Base-by-base conservation (phyloP, 129 eudicot genomes). In the Rutidosis leptorrhynchoides region DNA sequence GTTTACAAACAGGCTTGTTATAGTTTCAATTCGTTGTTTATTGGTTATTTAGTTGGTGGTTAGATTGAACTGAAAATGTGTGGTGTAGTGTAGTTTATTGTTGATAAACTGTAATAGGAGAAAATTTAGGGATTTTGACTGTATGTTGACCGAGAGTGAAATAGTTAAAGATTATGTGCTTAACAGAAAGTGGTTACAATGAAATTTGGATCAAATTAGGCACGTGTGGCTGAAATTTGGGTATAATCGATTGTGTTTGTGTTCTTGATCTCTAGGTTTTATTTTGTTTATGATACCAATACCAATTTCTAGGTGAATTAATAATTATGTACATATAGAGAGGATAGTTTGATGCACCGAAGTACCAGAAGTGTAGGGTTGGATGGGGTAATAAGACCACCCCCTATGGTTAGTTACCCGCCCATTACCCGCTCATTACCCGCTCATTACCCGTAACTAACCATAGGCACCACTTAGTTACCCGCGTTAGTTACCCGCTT, bases 281-380 rank as follows among this genome's bases (percentile, higher is more conserved):
- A 57, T 45, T 29, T 71, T 26, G 65, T 49, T 64, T 40, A 51
- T 69, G n/a, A n/a, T n/a, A n/a, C n/a, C n/a, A 23, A 20, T 63
- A 71, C 61, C 49, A 62, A 3, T 45, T 60, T 51, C 2, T 49
- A 21, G 69, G 23, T 72, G 40, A 64, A 64, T 27, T 40, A 29
- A 52, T 40, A 15, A 40, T 40, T 40, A 40, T 40, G 25, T 62
- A 43, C 65, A 55, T 58, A 30, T 65, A 29, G 58, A 37, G 12
- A 21, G 35, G 59, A 65, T 67, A 40, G 79, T 56, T 73, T 7
- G 30, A 28, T 37, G 12, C 72, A 29, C 25, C 29, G 73, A 57
- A 57, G 11, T 20, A 40, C 62, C 26, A 3, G 12, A 73, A 55
- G 30, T 43, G 61, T 56, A 61, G 72, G 73, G 46, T 58, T 74